Conservation (phyloP, 352 stramenopile genomes). For the Pythium graminicola region DNA sequence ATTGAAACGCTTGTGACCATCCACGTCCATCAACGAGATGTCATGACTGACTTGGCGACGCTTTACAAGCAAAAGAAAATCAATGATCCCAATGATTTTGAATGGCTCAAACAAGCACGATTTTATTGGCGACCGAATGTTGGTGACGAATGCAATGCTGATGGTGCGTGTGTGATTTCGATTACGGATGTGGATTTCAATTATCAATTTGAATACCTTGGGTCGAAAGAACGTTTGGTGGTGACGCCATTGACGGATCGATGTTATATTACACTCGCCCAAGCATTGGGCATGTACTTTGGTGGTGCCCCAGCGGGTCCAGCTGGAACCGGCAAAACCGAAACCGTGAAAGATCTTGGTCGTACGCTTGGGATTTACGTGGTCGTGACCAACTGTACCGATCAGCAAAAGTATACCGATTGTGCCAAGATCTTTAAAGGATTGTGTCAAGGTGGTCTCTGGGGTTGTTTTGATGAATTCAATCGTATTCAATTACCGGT, state of each 20-base stretch:
- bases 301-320: slow-evolving; percentile 90
- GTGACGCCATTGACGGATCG: slow-evolving; percentile 96
- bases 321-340: slow-evolving; percentile 92
- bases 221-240: slow-evolving; percentile 92
- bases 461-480: slow-evolving; percentile 89
- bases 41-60: slow-evolving; percentile 88
- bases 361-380: slow-evolving; percentile 94
- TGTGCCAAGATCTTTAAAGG: slow-evolving; percentile 96
- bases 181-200: slow-evolving; percentile 85
- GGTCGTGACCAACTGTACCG: slow-evolving; percentile 93
- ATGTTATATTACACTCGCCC: slow-evolving; percentile 95
- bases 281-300: slow-evolving; percentile 93
- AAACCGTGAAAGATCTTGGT: slow-evolving; percentile 93
- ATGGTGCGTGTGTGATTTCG: slow-evolving; percentile 91
- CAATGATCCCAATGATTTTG: slow-evolving; percentile 79
- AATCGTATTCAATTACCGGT: slow-evolving; percentile 89
- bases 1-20: slow-evolving; percentile 91
- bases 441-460: slow-evolving; percentile 89
- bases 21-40: slow-evolving; percentile 93
- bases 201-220: slow-evolving; percentile 97
- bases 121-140: slow-evolving; percentile 93
- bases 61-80: slow-evolving; percentile 92
- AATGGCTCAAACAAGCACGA: slow-evolving; percentile 82
- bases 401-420: slow-evolving; percentile 91
- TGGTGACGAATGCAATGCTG: slow-evolving; percentile 90